These are phyloP conservation scores for Lepidium sativum DNA, from an alignment of 345 rosid genomes.

Conservation along the genomic window DNA sequence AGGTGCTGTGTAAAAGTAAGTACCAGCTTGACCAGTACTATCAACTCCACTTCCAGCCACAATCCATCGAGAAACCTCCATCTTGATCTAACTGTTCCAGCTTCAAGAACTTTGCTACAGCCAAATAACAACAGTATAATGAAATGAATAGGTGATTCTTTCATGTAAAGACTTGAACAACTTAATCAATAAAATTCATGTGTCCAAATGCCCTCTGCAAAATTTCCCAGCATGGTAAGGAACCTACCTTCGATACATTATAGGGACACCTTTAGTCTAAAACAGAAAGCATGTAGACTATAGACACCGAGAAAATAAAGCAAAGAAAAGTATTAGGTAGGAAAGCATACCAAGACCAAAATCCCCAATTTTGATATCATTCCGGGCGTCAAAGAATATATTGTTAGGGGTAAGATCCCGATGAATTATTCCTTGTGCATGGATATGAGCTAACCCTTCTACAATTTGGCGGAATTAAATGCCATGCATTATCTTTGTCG, in stretches of 20 bases:
- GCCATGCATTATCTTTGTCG: constrained; percentile 83
- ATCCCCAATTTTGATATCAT: constrained; percentile 92
- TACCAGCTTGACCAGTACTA: constrained; percentile 92
- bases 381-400: constrained; percentile 92
- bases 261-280: not conserved
- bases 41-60: constrained; percentile 65
- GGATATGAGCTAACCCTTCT: constrained; percentile 91
- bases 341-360: constrained; percentile 75
- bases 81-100: constrained; percentile 92
- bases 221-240: not conserved
- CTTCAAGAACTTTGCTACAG: constrained; percentile 82
- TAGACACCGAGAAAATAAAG: not conserved
- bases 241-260: not conserved
- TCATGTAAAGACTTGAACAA: not conserved
- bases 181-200: not conserved
- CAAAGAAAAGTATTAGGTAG: constrained; percentile 12
- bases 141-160: not conserved
- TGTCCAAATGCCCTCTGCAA: not conserved
- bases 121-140: not conserved
- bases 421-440: constrained; percentile 97
- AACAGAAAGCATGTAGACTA: not conserved
- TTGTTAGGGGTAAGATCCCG: constrained; percentile 91
- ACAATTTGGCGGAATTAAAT: constrained; percentile 89
- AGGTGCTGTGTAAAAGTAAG: constrained; percentile 94
- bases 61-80: constrained; percentile 44